A percentile compares a stretch with the other conserved stretches of the same genome.
phyloP scores from a whole-genome alignment of 768 basidiomycete species.

The Mycena chlorophos region DNA sequence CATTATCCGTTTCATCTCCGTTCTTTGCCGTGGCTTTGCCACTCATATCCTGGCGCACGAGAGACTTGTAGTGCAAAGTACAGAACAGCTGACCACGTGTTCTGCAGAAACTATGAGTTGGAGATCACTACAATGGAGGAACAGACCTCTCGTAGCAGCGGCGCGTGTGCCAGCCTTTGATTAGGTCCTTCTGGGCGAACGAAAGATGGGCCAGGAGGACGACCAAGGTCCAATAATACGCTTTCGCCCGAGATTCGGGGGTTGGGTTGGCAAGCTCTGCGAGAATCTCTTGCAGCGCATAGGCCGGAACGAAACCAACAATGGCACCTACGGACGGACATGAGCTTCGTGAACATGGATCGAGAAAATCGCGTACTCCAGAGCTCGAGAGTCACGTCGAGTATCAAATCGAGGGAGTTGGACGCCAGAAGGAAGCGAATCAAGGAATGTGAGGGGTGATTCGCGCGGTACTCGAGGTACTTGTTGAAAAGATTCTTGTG shows the following conservation, averaged over 20 bases:
- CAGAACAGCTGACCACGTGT: slow-evolving; percentile 74
- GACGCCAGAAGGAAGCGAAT: slow-evolving; percentile 63
- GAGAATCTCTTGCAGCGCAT: slow-evolving; percentile 63
- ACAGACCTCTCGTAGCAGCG: slow-evolving; percentile 56
- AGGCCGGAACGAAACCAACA: slow-evolving; percentile 56
- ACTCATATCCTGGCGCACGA: slow-evolving; percentile 59
- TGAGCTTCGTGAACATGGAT: not conserved
- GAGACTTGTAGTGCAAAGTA: slow-evolving; percentile 65
- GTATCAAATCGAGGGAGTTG: slow-evolving; percentile 67
- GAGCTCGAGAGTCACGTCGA: slow-evolving; percentile 57
- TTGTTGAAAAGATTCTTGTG: slow-evolving; percentile 70
- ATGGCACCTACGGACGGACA: slow-evolving; percentile 13
- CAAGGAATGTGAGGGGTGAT: slow-evolving; percentile 56
- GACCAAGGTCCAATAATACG: slow-evolving; percentile 60
- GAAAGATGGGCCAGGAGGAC: slow-evolving; percentile 65
- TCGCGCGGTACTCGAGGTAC: slow-evolving; percentile 54
- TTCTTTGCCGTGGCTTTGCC: slow-evolving; percentile 41
- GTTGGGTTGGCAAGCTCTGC: slow-evolving; percentile 46
- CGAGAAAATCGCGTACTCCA: slow-evolving; percentile 56
- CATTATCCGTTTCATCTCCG: slow-evolving; percentile 41
- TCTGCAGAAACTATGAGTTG: slow-evolving; percentile 25
- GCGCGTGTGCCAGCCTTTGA: slow-evolving; percentile 65
- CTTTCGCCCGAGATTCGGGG: slow-evolving; percentile 41
- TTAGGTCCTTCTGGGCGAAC: slow-evolving; percentile 65
- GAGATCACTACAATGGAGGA: not conserved